Evolutionary conservation across 768 basidiomycete species (phyloP).

Genomic region (Collybiopsis confluens): DNA sequence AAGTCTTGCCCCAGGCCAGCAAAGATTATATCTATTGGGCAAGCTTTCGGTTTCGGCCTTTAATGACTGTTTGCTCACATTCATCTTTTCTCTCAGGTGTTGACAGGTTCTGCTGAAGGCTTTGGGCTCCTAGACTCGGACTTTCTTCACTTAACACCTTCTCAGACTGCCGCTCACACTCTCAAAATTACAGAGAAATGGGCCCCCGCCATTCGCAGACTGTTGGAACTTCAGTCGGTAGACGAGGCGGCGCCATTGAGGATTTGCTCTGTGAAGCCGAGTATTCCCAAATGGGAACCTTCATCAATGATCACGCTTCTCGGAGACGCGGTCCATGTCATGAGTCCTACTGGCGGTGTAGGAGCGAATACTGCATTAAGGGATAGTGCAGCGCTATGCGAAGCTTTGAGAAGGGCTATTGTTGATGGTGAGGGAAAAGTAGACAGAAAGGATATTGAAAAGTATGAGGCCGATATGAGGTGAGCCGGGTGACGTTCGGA

Average conservation of each 20-base stretch:
- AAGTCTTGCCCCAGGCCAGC: not conserved
- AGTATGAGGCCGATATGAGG: slow-evolving; percentile 3
- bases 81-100: not conserved
- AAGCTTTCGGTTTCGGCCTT: not conserved
- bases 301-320: not conserved
- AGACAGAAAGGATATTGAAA: not conserved
- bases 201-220: not conserved
- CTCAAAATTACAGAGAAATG: slow-evolving; percentile 5
- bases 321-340: slow-evolving; percentile 1
- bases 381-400: slow-evolving; percentile 1
- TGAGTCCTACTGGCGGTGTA: slow-evolving; percentile 4
- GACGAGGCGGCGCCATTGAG: not conserved
- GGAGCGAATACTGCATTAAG: slow-evolving; percentile 4
- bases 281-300: not conserved
- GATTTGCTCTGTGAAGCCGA: not conserved
- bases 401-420: not conserved
- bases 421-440: not conserved
- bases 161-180: not conserved
- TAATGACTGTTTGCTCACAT: not conserved
- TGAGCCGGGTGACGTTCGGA: too few species aligned
- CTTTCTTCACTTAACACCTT: not conserved
- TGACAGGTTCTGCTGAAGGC: not conserved
- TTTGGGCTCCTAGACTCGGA: slow-evolving; percentile 4
- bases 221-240: not conserved
- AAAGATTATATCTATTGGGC: slow-evolving; percentile 4